Percentiles rank a stretch among this genome's conserved stretches.
phyloP scores from a whole-genome alignment of 2,329 filamentous ascomycete species.

The Scytalidium sp. region DNA sequence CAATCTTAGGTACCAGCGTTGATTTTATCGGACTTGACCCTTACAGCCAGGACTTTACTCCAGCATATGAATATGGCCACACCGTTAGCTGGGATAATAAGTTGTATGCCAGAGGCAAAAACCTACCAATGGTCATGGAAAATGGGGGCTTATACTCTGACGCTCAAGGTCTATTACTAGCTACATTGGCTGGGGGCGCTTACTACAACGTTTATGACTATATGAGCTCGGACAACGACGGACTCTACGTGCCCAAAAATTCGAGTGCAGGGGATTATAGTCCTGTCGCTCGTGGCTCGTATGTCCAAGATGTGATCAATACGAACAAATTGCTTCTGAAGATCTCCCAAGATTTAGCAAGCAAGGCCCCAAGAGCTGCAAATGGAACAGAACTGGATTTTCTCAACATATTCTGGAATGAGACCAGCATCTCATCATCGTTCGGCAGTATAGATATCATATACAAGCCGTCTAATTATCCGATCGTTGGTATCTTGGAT shows the following conservation, averaged over 20 bases:
- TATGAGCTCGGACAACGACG: slow-evolving; percentile 1
- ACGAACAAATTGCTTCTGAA: neutral
- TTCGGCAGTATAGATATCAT: neutral
- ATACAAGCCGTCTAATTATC: neutral
- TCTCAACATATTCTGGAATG: slow-evolving; percentile 3
- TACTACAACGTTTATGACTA: slow-evolving; percentile 4
- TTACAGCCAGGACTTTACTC: slow-evolving; percentile 2
- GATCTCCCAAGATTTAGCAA: neutral
- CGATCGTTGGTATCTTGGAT: neutral
- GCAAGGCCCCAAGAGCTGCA: neutral
- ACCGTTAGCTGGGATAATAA: neutral
- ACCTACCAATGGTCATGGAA: slow-evolving; percentile 3
- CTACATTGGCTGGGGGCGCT: neutral
- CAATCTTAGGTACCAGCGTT: slow-evolving; percentile 3
- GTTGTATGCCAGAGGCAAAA: slow-evolving; percentile 3
- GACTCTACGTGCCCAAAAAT: neutral
- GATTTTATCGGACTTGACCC: slow-evolving; percentile 6
- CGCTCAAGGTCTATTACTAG: neutral
- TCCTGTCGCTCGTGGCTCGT: neutral
- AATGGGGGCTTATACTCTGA: neutral
- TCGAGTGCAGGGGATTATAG: neutral
- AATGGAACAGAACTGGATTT: neutral
- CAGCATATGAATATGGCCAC: neutral
- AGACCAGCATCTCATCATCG: neutral
- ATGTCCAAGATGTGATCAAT: neutral